Evolutionary conservation across 805 yeast species (phyloP), one percentile per base, ranked within the genome.

Genomic region (Ogataea polymorpha): DNA sequence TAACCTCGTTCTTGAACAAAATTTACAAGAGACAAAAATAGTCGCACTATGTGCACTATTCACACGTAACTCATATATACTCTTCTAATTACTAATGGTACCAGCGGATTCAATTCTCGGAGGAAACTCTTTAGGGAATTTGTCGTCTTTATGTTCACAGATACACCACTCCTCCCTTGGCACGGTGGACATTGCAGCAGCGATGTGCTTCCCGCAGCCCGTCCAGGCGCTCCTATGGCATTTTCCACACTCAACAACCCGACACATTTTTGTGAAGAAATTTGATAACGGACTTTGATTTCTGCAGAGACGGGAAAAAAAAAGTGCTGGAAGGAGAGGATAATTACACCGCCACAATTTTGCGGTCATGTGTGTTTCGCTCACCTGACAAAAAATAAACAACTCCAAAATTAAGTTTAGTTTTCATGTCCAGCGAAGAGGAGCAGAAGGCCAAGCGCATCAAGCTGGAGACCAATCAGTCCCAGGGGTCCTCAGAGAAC

Each of bases 1-100:
- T 93, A 54, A 75, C 86, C 21, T 80, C 80, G 4, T 93, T 93
- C 73, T 77, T 93, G 58, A 74, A 79, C 63, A 93, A 93, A 70
- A 86, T 93, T 56, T 93, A 93, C 80, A 90, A 89, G 72, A 86
- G 99, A 66, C 77, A 82, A 49, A 93, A 91, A 71, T 91, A 78
- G 30, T 13, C 13, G 13, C 21, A 2, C 21, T 20, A 20, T 7
- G 21, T 3, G 21, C 21, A 18, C 15, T 12, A 26, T n/a, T 16
- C 14, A 17, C 20, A 14, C 28, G 14, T 20, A 27, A 23, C 15
- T 20, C 12, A 20, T 28, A 20, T 28, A 17, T 25, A 26, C 17
- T 34, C 11, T 16, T 20, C 12, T 12, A 37, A 6, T 11, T 17
- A 10, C 23, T 27, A 49, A 37, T 11, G 26, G 23, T 23, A 18